Conservation (phyloP, 2,329 filamentous ascomycete genomes). For the Cadophora luteo-olivacea region DNA sequence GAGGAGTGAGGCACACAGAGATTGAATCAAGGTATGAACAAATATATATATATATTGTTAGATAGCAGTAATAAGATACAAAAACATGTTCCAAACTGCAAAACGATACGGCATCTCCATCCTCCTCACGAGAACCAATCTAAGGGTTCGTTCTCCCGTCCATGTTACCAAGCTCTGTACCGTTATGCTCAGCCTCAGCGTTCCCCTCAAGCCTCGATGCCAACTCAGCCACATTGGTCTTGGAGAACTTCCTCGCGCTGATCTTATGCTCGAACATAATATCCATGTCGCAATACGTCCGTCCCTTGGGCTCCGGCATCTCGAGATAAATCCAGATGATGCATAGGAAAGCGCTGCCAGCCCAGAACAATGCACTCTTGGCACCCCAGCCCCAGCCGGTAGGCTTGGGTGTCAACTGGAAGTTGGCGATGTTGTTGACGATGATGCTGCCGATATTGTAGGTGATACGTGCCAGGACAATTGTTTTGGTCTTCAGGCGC, state of each 20-base stretch:
- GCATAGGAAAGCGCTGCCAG: constrained; percentile 47
- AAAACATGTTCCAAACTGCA: not conserved
- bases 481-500: constrained; percentile 36
- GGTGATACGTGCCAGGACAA: constrained; percentile 45
- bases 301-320: constrained; percentile 48
- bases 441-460: constrained; percentile 48
- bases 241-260: constrained; percentile 15
- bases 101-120: not conserved
- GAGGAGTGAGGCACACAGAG: no score
- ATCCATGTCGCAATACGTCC: constrained; percentile 24
- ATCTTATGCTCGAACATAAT: constrained; percentile 20
- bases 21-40: no score
- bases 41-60: no score
- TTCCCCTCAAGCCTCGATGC: not conserved
- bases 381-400: constrained; percentile 47
- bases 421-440: constrained; percentile 69
- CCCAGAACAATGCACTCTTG: constrained; percentile 50
- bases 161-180: not conserved
- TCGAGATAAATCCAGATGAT: constrained; percentile 48
- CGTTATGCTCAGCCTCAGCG: not conserved
- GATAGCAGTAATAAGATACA: not conserved
- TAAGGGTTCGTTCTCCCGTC: not conserved
- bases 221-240: constrained; percentile 1
- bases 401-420: constrained; percentile 59
- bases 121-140: not conserved